Evolutionary conservation across 306 rosid species (phyloP), one percentile per base, ranked within the genome.

Genomic region (Prunus mongolica): DNA sequence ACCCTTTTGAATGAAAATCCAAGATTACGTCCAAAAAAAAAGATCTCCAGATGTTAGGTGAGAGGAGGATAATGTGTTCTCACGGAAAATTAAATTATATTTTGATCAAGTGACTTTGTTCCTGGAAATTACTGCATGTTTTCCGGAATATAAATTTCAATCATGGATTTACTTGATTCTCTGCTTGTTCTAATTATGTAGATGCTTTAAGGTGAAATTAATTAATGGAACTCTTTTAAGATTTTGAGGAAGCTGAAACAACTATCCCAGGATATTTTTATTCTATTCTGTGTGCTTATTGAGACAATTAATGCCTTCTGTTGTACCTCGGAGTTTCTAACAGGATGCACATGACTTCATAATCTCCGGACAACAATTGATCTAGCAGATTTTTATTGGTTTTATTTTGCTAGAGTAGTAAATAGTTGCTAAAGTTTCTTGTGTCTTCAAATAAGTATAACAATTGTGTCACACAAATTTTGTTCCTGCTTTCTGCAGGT

Each of bases 401-500:
- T 4, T 14, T 32, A 19, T 32, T 11, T n/a, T 54, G 51, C 30
- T 71, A 32, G 49, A 12, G 27, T 51, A 9, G 24, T 14, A 58
- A 3, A 24, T 65, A 38, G 46, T 34, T 32, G 45, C 68, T 64
- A 16, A 64, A 18, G 69, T 19, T 32, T 64, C 27, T 18, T 63
- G 27, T 54, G 16, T 41, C 27, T 41, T 64, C 6, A 45, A 69
- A 50, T 54, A 74, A 46, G 25, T 55, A 1, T 12, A 8, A 32
- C 46, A 11, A 41, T 67, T 60, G 27, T 34, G 69, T 70, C 18
- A 10, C 20, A 7, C 57, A 19, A 27, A 70, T 72, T 72, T 68
- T 45, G 28, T 34, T 8, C 67, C 1, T 71, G n/a, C 6, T 46
- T 75, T 78, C 30, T 67, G 69, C 72, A 94, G 98, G 88, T 94